Evolutionary conservation across 129 eudicot species (phyloP), one percentile per base, ranked within the genome.

Genomic region (sunflower (Helianthus annuus)): DNA sequence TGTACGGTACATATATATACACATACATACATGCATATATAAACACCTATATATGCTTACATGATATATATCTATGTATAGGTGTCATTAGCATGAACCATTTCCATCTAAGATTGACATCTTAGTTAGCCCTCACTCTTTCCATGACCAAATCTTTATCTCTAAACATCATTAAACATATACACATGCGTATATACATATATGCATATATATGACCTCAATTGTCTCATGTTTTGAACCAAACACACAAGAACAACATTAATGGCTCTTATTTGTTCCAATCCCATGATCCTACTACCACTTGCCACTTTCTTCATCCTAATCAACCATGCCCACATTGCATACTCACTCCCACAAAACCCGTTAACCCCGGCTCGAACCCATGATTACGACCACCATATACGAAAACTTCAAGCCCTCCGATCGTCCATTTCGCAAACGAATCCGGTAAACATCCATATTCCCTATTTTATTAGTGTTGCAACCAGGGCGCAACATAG

Each of bases 121-220:
- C 81, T 76, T 81, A 66, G 87, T 82, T 84, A 24, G 83, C 63
- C 81, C 85, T 39, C 63, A 34, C 72, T 57, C 82, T 82, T 80
- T 82, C 71, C 89, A 84, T 87, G 89, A 71, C 82, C 78, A 68
- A 57, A 63, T 74, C 55, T 78, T 77, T 68, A 70, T 77, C 60
- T 22, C 66, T 48, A 51, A 24, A 39, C 58, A 65, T 52, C 45
- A 74, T 42, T 16, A 55, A 66, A 62, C 19, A 79, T 51, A 48
- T 14, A 67, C 39, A 66, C 63, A 66, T 39, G 58, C 64, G 51
- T 34, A n/a, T 7, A 48, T 29, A 11, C 61, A 7, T 36, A 38
- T 52, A 7, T 24, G 13, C 69, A 27, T 68, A 46, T 48, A 69
- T 57, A 78, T 34, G 52, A 16, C 64, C 52, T 5, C 6, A 69